A percentile compares a stretch with the other conserved stretches of the same genome.
These are phyloP conservation scores for Blastobotrys capitulatus DNA, from an alignment of 1,139 yeast species.

Conservation along the genomic window DNA sequence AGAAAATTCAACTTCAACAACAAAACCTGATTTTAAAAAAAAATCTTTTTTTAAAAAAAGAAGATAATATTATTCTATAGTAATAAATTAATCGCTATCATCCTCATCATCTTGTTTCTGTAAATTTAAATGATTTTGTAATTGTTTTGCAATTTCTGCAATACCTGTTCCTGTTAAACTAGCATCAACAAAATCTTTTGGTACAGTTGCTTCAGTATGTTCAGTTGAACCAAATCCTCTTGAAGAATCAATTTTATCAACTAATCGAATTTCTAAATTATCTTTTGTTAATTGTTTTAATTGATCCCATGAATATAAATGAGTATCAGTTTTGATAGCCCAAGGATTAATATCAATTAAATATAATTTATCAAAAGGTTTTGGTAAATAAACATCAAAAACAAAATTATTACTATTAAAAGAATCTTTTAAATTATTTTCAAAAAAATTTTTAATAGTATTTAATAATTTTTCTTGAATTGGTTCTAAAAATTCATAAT, in stretches of 20 bases:
- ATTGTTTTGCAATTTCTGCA: conserved; percentile 27
- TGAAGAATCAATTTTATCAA: conserved; percentile 57
- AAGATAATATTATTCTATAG: neutral
- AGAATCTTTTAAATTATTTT: conserved; percentile 41
- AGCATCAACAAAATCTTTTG: conserved; percentile 85
- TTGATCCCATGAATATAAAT: conserved; percentile 83
- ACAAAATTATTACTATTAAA: conserved; percentile 58
- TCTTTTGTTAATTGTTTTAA: conserved; percentile 37
- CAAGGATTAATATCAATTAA: conserved; percentile 85
- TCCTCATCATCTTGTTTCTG: conserved; percentile 7
- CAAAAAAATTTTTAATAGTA: conserved; percentile 52
- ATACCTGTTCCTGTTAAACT: conserved; percentile 44
- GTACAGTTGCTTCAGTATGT: conserved; percentile 87
- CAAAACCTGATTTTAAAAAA: neutral
- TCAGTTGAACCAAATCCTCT: conserved; percentile 68
- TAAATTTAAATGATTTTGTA: conserved; percentile 15
- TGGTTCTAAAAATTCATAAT: conserved; percentile 59
- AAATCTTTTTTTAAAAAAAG: neutral
- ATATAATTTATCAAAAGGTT: conserved; percentile 60
- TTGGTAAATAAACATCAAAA: conserved; percentile 76
- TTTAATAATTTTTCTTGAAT: conserved; percentile 44
- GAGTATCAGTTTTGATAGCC: conserved; percentile 66
- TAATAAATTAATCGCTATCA: neutral
- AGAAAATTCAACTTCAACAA: conserved; percentile 11
- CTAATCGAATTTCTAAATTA: conserved; percentile 56